phyloP scores from a whole-genome alignment of 768 basidiomycete genomes.

The Clitopilus hobsonii region DNA sequence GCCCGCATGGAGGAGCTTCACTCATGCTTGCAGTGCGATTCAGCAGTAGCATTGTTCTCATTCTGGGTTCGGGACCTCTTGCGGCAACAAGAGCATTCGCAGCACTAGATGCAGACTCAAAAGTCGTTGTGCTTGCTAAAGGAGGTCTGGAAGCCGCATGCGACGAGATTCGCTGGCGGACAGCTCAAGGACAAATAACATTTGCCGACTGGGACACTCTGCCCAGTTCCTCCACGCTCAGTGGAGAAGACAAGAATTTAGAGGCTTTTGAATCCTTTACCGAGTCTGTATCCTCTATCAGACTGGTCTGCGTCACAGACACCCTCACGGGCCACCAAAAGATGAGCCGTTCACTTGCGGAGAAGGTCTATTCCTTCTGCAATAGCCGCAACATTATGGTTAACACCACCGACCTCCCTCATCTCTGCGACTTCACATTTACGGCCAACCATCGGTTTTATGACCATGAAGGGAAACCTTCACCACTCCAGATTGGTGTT shows the following conservation, averaged over 20 bases:
- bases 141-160: constrained; percentile 48
- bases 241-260: constrained; percentile 29
- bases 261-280: constrained; percentile 47
- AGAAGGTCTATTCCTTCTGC: constrained; percentile 52
- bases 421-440: constrained; percentile 87
- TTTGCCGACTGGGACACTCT: constrained; percentile 52
- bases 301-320: constrained; percentile 78
- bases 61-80: constrained; percentile 75
- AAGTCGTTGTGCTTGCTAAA: constrained; percentile 59
- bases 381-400: constrained; percentile 59
- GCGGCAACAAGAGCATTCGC: constrained; percentile 83
- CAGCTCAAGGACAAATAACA: constrained; percentile 46
- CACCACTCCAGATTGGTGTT: constrained; percentile 70
- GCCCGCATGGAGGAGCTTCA: constrained; percentile 59
- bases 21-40: constrained; percentile 75
- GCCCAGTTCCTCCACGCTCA: constrained; percentile 27
- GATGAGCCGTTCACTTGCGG: constrained; percentile 50
- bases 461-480: constrained; percentile 38
- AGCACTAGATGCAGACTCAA: constrained; percentile 74
- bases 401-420: constrained; percentile 85
- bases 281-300: constrained; percentile 19
- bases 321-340: constrained; percentile 46
- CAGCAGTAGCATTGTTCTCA: constrained; percentile 47
- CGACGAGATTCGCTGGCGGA: constrained; percentile 70
- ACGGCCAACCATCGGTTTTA: constrained; percentile 80